A percentile compares a stretch with the other conserved stretches of the same genome.
phyloP scores from a whole-genome alignment of 345 rosid species.

The Excoecaria agallocha region DNA sequence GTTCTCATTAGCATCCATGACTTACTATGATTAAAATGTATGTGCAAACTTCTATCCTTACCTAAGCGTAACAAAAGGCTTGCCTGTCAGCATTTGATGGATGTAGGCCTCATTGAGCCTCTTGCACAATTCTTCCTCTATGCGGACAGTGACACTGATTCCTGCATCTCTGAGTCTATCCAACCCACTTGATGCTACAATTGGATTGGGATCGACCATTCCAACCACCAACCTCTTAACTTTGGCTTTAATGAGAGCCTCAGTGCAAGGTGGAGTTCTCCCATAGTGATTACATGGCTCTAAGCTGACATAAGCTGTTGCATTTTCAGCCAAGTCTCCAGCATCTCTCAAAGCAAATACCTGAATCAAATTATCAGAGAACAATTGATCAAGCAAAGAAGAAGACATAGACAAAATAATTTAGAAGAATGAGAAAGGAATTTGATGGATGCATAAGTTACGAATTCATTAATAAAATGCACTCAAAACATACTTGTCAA shows the following conservation, averaged over 20 bases:
- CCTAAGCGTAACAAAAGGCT: slow-evolving; percentile 74
- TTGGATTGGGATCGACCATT: slow-evolving; percentile 88
- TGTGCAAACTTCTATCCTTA: slow-evolving; percentile 14
- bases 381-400: slow-evolving; percentile 1
- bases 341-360: slow-evolving; percentile 88
- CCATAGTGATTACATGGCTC: slow-evolving; percentile 95
- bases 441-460: background rate
- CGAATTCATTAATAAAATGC: background rate
- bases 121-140: slow-evolving; percentile 76
- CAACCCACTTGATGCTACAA: slow-evolving; percentile 74
- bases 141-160: slow-evolving; percentile 60
- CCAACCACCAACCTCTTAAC: slow-evolving; percentile 78
- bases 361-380: slow-evolving; percentile 31
- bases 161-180: slow-evolving; percentile 61
- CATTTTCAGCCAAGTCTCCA: slow-evolving; percentile 69
- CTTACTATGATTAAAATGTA: background rate
- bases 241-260: slow-evolving; percentile 78
- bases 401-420: too few species aligned
- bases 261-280: slow-evolving; percentile 89
- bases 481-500: too few species aligned
- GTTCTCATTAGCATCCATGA: background rate
- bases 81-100: slow-evolving; percentile 66
- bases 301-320: slow-evolving; percentile 82
- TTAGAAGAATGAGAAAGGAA: background rate
- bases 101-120: slow-evolving; percentile 70